Evolutionary conservation across 2,329 filamentous ascomycete species (phyloP).

Genomic region (Falciphora oryzae): DNA sequence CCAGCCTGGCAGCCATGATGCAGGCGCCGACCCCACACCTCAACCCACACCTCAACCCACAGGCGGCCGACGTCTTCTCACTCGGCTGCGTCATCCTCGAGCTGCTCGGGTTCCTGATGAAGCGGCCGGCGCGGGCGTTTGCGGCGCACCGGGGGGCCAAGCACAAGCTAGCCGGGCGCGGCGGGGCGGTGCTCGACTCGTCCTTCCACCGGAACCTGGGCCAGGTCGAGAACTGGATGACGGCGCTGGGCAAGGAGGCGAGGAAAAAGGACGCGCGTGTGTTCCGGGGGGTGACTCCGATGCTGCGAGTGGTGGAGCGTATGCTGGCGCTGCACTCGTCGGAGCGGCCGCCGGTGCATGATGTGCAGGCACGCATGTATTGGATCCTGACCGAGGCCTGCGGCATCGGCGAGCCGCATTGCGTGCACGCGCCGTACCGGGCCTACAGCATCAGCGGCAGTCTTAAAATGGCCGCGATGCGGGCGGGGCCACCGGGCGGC

Average conservation of each 20-base stretch:
- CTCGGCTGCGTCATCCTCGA: conserved; percentile 69
- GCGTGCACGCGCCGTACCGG: conserved; percentile 33
- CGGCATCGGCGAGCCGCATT: conserved; percentile 44
- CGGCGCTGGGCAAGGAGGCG: conserved; percentile 53
- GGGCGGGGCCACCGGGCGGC: no score
- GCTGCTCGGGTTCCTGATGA: conserved; percentile 62
- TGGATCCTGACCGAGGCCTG: conserved; percentile 44
- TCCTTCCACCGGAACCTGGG: conserved; percentile 68
- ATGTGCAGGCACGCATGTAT: conserved; percentile 48
- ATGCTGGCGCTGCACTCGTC: conserved; percentile 49
- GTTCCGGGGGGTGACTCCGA: conserved; percentile 44
- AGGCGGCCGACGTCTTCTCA: conserved; percentile 66
- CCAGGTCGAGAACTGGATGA: conserved; percentile 65
- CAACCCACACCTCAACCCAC: conserved; percentile 43
- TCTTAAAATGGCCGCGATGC: not conserved
- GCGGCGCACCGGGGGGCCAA: conserved; percentile 59
- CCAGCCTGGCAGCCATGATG: conserved; percentile 28
- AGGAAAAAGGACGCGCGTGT: conserved; percentile 23
- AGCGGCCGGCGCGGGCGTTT: conserved; percentile 61
- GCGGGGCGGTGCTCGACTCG: conserved; percentile 59
- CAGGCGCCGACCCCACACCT: conserved; percentile 36
- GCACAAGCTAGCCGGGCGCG: conserved; percentile 52
- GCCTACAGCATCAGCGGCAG: conserved; percentile 4
- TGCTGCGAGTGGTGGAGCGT: conserved; percentile 45
- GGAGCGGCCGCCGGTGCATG: conserved; percentile 45